phyloP scores from a whole-genome alignment of 768 basidiomycete genomes.

The Rubroboletus pulcherrimus region DNA sequence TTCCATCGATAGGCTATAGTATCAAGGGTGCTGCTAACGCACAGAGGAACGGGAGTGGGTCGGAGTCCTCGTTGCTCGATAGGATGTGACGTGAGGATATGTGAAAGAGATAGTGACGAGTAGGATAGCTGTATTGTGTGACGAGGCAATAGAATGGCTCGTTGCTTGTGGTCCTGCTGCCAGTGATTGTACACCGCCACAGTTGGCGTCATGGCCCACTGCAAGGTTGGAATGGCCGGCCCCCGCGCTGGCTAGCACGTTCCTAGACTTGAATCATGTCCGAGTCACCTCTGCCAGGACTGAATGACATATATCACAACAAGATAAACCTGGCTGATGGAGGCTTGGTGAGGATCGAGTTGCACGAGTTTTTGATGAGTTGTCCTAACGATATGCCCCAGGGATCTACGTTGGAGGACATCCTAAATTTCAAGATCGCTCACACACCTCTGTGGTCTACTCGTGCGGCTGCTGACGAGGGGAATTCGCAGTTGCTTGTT shows the following conservation, averaged over 20 bases:
- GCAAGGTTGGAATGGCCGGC: neutral
- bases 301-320: conserved; percentile 12
- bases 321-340: conserved; percentile 21
- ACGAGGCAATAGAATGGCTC: conserved; percentile 9
- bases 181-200: conserved; percentile 2
- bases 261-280: neutral
- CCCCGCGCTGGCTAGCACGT: neutral
- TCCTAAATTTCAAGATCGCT: conserved; percentile 44
- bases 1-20: conserved; percentile 43
- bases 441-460: conserved; percentile 70
- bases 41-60: conserved; percentile 17
- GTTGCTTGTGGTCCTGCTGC: too few relatives aligned
- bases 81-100: conserved; percentile 30
- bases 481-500: conserved; percentile 43
- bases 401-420: conserved; percentile 62
- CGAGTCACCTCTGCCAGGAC: neutral
- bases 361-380: neutral
- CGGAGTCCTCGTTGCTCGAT: conserved; percentile 32
- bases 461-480: conserved; percentile 50
- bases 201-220: neutral
- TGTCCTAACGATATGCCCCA: conserved; percentile 25
- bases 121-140: conserved; percentile 21
- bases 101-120: conserved; percentile 26
- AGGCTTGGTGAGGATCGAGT: conserved; percentile 32
- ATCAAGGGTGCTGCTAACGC: conserved; percentile 52